Base-by-base conservation (phyloP, 352 stramenopile species). In the Achlya hypogyna region DNA sequence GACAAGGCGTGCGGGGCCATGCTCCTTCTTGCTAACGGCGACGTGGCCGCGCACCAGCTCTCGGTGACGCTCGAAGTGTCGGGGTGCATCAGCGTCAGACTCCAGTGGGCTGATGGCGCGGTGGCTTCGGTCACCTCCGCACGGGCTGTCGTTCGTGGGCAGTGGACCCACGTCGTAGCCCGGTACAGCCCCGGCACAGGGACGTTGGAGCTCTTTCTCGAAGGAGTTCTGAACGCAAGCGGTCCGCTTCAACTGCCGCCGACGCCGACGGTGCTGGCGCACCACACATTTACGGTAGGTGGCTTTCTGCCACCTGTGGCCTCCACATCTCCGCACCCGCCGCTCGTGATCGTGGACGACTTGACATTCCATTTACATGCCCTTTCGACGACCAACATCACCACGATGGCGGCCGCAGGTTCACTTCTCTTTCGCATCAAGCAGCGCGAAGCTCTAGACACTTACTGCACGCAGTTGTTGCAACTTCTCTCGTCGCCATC, bases 391-490 rank as follows among this genome's bases (percentile, higher is more conserved):
- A 35, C 69, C 31, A 62, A 59, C 9, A 63, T 76, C 59, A 0
- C n/a, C 0, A 73, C 62, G 43, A 62, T 83, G 40, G 63, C 69
- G 14, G 18, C 28, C 12, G 72, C 53, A 34, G 78, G 75, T 2
- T 69, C 66, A 0, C n/a, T 74, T 63, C 63, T 86, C 6, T 74
- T 83, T 42, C 75, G 70, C 10, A 69, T 82, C 28, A 81, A 82
- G 43, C 74, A 73, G 20, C 70, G 70, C 4, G 29, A 75, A 31
- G 25, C 72, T 6, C 38, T 66, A 20, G 72, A 79, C 58, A 66
- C 1, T 4, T 51, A 82, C 23, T 78, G 70, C 52, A 43, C 29
- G 4, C 67, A 78, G 14, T 43, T 82, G 20, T 60, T 86, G 28
- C 53, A 70, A 5, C 40, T 86, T 18, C 56, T 86, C n/a, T 12